Conservation (phyloP, 805 yeast genomes). For the Cyberlindnera veronae region DNA sequence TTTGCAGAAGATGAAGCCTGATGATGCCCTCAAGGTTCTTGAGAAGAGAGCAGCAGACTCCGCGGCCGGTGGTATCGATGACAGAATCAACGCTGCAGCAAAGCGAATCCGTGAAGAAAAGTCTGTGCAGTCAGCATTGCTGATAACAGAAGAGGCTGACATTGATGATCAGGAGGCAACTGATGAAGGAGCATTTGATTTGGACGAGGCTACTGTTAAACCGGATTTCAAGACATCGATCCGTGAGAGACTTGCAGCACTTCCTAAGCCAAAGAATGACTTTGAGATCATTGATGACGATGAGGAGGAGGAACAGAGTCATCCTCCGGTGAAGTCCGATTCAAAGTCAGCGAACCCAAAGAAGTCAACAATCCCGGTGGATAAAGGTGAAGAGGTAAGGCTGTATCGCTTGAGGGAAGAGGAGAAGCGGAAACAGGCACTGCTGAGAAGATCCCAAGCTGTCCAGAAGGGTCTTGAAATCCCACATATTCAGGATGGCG, state of each 20-base stretch:
- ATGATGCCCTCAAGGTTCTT: constrained; percentile 12
- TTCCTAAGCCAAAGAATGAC: constrained; percentile 45
- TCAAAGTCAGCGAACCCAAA: background rate
- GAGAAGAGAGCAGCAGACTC: constrained; percentile 7
- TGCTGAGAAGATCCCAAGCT: constrained; percentile 43
- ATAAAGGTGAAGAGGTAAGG: constrained; percentile 24
- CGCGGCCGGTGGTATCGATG: constrained; percentile 9
- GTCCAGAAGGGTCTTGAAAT: constrained; percentile 43
- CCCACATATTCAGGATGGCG: constrained; percentile 29
- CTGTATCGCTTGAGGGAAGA: constrained; percentile 12
- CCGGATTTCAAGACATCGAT: constrained; percentile 4
- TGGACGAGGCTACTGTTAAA: background rate
- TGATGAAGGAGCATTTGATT: background rate
- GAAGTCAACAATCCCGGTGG: constrained; percentile 7
- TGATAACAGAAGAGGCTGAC: constrained; percentile 23
- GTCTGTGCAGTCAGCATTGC: constrained; percentile 33
- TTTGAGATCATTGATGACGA: constrained; percentile 40
- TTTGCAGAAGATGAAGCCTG: constrained; percentile 15
- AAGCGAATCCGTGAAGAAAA: constrained; percentile 36
- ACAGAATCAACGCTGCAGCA: constrained; percentile 32
- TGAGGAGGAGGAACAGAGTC: constrained; percentile 20
- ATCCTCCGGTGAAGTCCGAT: background rate
- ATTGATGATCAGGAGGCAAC: constrained; percentile 5
- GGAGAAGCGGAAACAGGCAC: constrained; percentile 18
- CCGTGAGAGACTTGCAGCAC: constrained; percentile 26